Percentiles rank a stretch among this genome's conserved stretches.
These are phyloP conservation scores for Vitis labrusca DNA, from an alignment of 164 flowering plant species.

Conservation along the genomic window DNA sequence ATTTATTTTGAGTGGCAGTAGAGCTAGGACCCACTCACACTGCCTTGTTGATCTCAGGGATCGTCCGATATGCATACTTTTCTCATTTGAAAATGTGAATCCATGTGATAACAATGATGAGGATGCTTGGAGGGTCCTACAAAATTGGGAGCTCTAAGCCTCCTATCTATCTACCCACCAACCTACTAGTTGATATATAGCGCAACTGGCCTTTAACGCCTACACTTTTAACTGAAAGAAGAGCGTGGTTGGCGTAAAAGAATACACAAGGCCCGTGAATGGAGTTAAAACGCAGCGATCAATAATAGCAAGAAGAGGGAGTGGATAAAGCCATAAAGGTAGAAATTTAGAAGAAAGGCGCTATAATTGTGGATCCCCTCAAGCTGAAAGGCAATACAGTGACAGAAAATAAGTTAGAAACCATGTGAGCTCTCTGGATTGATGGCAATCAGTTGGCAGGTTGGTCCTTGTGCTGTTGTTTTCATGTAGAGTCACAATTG, in stretches of 20 bases:
- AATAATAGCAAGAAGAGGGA: background rate
- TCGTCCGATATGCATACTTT: too few species aligned
- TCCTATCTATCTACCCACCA: background rate
- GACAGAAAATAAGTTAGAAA: conserved; percentile 14
- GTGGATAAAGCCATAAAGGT: too few species aligned
- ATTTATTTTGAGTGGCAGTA: too few species aligned
- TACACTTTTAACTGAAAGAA: background rate
- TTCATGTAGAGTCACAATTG: conserved; percentile 7
- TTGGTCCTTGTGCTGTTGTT: conserved; percentile 22
- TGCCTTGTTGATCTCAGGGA: too few species aligned
- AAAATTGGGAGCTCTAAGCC: background rate
- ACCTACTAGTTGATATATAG: background rate
- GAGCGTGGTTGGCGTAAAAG: conserved; percentile 1
- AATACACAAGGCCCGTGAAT: conserved; percentile 12
- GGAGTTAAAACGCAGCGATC: conserved; percentile 7
- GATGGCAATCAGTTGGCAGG: conserved; percentile 9
- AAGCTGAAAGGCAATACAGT: conserved; percentile 1
- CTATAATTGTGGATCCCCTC: background rate
- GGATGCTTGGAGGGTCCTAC: background rate
- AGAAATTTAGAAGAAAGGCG: background rate
- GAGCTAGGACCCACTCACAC: too few species aligned
- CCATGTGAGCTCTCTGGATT: conserved; percentile 11
- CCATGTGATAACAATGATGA: background rate
- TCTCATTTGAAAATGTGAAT: background rate
- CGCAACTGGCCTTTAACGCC: too few species aligned